Percentiles rank a stretch among this genome's conserved stretches.
phyloP scores from a whole-genome alignment of 1,284 basidiomycete species.

The Cutaneotrichosporon arboriforme region DNA sequence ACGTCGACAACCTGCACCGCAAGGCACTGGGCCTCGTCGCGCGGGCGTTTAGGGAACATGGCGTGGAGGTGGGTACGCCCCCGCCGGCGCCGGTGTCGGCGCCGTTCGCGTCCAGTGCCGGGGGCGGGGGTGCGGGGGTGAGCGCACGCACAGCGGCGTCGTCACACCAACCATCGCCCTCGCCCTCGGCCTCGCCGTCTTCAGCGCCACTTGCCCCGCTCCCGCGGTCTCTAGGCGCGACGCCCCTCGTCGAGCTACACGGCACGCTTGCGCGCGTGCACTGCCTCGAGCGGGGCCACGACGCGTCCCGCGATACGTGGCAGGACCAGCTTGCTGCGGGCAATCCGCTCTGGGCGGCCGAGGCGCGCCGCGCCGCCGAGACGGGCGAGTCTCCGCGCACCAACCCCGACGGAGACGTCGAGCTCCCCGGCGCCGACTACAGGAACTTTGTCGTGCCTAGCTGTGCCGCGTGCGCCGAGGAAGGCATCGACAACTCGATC shows the following conservation, averaged over 20 bases:
- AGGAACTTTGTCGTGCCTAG: slow-evolving; percentile 70
- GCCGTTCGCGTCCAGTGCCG: background rate
- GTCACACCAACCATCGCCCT: no score
- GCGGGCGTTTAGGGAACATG: background rate
- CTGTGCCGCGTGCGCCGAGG: slow-evolving; percentile 60
- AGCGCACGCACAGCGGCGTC: background rate
- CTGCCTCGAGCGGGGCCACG: slow-evolving; percentile 64
- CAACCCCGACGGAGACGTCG: slow-evolving; percentile 90
- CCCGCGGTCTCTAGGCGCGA: no score
- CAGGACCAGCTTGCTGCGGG: slow-evolving; percentile 64
- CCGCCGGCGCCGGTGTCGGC: background rate
- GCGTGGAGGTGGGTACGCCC: background rate
- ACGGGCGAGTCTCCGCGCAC: slow-evolving; percentile 61
- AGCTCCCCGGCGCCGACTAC: slow-evolving; percentile 69
- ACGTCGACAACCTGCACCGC: slow-evolving; percentile 80
- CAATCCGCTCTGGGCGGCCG: slow-evolving; percentile 75
- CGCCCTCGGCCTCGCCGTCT: no score
- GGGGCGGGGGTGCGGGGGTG: no score
- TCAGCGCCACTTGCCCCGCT: no score
- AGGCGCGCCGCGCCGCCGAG: slow-evolving; percentile 61
- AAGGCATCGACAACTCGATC: slow-evolving; percentile 28
- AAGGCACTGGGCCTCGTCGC: slow-evolving; percentile 56
- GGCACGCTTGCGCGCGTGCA: slow-evolving; percentile 78
- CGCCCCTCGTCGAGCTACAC: slow-evolving; percentile 71
- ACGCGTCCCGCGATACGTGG: slow-evolving; percentile 61